These are phyloP conservation scores for Hydnomerulius pinastri DNA, from an alignment of 768 basidiomycete species.

Conservation along the genomic window DNA sequence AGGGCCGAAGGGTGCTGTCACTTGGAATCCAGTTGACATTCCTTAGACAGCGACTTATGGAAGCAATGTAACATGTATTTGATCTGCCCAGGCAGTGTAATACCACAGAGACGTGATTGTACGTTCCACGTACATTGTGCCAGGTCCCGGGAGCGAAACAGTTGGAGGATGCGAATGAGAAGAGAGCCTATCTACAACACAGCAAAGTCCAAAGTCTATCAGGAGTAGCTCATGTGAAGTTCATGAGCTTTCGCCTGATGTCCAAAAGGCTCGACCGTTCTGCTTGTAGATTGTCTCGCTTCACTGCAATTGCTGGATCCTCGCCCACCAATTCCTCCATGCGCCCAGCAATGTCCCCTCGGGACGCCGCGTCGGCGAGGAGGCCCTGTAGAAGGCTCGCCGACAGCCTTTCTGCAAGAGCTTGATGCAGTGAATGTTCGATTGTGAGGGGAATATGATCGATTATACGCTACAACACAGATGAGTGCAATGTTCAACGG, in stretches of 20 bases:
- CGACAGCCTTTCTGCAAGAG: constrained; percentile 38
- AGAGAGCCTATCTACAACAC: too few relatives aligned
- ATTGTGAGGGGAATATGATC: constrained; percentile 55
- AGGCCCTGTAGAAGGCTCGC: constrained; percentile 37
- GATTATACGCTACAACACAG: constrained; percentile 46
- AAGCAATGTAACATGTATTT: background rate
- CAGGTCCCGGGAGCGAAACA: too few relatives aligned
- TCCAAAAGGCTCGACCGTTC: constrained; percentile 39
- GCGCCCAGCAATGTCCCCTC: constrained; percentile 23
- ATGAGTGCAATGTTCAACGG: background rate
- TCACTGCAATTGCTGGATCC: constrained; percentile 39
- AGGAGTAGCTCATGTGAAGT: constrained; percentile 19
- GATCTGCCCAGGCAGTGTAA: too few relatives aligned
- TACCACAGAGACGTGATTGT: too few relatives aligned
- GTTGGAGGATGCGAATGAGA: too few relatives aligned
- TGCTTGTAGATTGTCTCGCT: constrained; percentile 36
- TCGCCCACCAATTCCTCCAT: constrained; percentile 48
- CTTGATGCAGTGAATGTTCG: constrained; percentile 45
- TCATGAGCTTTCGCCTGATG: constrained; percentile 39
- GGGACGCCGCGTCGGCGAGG: constrained; percentile 18
- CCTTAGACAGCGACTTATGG: background rate
- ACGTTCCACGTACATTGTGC: too few relatives aligned
- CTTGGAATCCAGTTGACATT: constrained; percentile 49
- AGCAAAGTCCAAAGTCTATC: too few relatives aligned
- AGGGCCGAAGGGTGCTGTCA: constrained; percentile 45